Conservation (phyloP, 495 filamentous ascomycete genomes). For the Aspergillus egyptiacus region DNA sequence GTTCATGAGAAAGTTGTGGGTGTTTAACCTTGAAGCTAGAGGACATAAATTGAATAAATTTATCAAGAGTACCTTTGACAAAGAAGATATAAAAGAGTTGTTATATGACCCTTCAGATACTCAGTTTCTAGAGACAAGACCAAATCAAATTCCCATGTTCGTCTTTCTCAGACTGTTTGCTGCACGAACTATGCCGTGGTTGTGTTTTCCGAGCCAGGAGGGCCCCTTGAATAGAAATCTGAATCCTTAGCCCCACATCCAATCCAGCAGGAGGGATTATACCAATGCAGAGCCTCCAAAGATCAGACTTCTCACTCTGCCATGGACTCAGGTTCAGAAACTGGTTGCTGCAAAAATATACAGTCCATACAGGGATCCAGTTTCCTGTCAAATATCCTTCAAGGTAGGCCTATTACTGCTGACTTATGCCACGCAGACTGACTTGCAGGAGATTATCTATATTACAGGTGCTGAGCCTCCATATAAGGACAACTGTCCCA, state of each 20-base stretch:
- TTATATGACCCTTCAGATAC: no score
- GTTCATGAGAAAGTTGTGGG: no score
- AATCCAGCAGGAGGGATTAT: constrained; percentile 1
- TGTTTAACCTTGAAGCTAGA: no score
- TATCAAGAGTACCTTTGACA: no score
- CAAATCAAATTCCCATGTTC: background rate
- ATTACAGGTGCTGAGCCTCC: background rate
- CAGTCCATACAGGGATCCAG: constrained; percentile 1
- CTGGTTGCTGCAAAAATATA: constrained; percentile 1
- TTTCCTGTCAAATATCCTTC: background rate
- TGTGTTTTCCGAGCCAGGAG: background rate
- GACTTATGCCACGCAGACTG: background rate
- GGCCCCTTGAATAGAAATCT: background rate
- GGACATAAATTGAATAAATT: no score
- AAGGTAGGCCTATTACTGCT: background rate
- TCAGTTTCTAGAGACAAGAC: no score
- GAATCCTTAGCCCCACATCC: background rate
- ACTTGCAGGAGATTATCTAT: background rate
- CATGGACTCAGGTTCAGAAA: constrained; percentile 5
- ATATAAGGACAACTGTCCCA: constrained; percentile 1
- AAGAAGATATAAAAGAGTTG: no score
- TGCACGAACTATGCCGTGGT: background rate
- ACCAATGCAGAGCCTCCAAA: constrained; percentile 3
- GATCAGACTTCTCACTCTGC: constrained; percentile 1
- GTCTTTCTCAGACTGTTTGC: background rate